Evolutionary conservation across 192 early-diverging fungal species (phyloP).

Genomic region (Backusella luteola): DNA sequence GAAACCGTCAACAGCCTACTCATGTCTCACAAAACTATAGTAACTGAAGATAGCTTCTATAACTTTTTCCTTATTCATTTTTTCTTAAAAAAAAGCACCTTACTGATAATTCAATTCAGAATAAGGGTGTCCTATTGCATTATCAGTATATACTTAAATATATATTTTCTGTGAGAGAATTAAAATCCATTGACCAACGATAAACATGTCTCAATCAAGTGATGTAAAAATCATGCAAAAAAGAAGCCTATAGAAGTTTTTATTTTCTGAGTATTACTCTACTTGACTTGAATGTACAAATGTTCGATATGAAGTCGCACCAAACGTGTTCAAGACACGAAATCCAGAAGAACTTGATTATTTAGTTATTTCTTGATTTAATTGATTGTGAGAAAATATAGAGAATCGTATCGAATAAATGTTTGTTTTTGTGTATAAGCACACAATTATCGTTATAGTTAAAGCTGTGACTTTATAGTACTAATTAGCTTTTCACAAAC

Average conservation of each 20-base stretch:
- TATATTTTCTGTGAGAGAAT: neutral
- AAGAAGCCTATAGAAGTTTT: neutral
- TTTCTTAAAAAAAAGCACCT: no score
- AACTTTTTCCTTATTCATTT: no score
- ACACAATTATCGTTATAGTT: neutral
- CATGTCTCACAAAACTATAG: no score
- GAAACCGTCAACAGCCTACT: no score
- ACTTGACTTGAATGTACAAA: neutral
- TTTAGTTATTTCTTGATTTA: neutral
- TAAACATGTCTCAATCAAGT: neutral
- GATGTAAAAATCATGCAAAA: neutral
- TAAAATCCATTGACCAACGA: neutral
- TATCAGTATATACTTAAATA: neutral
- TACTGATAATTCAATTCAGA: neutral
- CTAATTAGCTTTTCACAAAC: neutral
- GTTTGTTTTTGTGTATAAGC: neutral
- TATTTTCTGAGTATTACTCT: neutral
- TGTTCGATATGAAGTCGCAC: neutral
- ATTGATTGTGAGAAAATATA: neutral
- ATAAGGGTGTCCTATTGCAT: neutral
- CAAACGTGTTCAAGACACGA: neutral
- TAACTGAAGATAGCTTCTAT: no score
- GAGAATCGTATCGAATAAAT: no score
- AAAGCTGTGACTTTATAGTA: neutral
- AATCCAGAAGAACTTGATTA: no score